Base-by-base conservation (phyloP, 257 asterid species). In the Jacaranda copaia region DNA sequence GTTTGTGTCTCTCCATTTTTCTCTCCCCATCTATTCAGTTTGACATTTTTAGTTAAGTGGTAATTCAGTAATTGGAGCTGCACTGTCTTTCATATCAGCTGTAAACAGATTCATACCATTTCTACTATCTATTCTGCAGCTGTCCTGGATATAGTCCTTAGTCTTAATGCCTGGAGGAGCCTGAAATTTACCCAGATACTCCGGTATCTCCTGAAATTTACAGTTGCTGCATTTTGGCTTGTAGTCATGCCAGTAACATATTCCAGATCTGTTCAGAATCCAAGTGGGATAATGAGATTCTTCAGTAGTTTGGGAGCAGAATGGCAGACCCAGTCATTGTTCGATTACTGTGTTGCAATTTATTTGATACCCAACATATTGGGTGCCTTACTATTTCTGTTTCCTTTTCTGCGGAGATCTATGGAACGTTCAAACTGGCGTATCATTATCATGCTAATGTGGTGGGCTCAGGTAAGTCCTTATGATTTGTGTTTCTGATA, bases 381-480 rank as follows among this genome's bases (percentile, higher is more conserved):
- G 80, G 94, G 97, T 75, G 91, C 88, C 61, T 39, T 91, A 51
- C 76, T 96, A 55, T 96, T 96, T 85, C 80, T 93, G 65, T 85
- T 91, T 74, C 99, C 99, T 61, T 88, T 81, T 83, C 65, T 96
- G 63, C 89, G 97, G 84, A 88, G 89, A 84, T 63, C 93, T 63
- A 73, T 96, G 91, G 99, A 96, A 75, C 93, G 94, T 62, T 90
- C 99, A 60, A 88, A 91, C 82, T 84, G 92, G 88, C 91, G 90
- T 63, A 79, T 93, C 56, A 65, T 93, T 78, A 79, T 60, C 82
- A 73, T 91, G 39, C 83, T 96, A 45, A 85, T 93, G 97, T 96
- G 99, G 99, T 96, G 99, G 99, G 85, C 98, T 73, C 99, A 91
- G 90, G 99, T 88, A 76, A 69, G 89, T 75, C 58, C 67, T 5